phyloP scores from a whole-genome alignment of 495 filamentous ascomycete genomes.

The Penicillium verhagenii region DNA sequence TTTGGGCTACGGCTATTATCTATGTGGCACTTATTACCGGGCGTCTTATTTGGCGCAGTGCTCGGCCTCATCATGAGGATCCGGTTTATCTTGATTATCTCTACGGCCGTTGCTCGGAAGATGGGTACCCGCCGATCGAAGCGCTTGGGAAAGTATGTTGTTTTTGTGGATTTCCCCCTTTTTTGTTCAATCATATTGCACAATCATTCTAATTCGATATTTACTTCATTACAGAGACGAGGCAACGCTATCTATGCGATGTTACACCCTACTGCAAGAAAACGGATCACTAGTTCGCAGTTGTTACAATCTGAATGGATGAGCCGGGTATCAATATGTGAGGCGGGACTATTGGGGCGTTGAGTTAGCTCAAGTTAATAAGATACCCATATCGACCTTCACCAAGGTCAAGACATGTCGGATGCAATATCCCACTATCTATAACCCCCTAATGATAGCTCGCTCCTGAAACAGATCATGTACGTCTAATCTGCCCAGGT shows the following conservation, averaged over 20 bases:
- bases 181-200: not conserved
- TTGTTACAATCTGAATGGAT: conserved; percentile 28
- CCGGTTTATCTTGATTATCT: conserved; percentile 87
- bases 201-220: not conserved
- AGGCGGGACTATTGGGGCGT: conserved; percentile 20
- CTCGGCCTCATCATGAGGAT: conserved; percentile 77
- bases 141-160: conserved; percentile 77
- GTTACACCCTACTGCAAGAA: conserved; percentile 19
- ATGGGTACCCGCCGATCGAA: conserved; percentile 90
- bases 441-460: not conserved
- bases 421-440: not conserved
- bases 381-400: not conserved
- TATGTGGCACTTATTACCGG: conserved; percentile 97
- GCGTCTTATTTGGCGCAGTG: conserved; percentile 82
- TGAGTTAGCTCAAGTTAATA: not conserved
- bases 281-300: conserved; percentile 14
- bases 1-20: conserved; percentile 93
- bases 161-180: not conserved
- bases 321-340: conserved; percentile 17
- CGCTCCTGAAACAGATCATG: no score
- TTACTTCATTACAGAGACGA: conserved; percentile 17
- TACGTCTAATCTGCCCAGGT: no score
- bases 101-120: conserved; percentile 73
- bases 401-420: not conserved
- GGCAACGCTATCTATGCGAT: conserved; percentile 29